A percentile compares a stretch with the other conserved stretches of the same genome.
These are phyloP conservation scores for Physocladia obscura DNA, from an alignment of 192 early-diverging fungal genomes.

Conservation along the genomic window DNA sequence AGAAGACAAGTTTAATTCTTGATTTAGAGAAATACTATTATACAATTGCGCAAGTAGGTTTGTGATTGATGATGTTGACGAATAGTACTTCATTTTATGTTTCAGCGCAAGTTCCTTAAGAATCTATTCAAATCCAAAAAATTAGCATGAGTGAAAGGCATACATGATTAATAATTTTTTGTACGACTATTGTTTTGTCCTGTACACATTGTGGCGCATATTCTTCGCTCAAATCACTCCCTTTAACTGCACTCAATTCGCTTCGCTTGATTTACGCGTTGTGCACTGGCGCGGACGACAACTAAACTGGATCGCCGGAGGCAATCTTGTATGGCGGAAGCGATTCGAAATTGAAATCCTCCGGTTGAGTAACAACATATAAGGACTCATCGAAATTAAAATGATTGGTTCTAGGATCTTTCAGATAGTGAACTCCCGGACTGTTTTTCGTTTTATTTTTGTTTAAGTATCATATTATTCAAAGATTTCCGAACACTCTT, in stretches of 20 bases:
- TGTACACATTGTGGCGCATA: too few species aligned
- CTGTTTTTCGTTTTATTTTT: too few species aligned
- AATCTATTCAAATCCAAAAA: slow-evolving; percentile 4
- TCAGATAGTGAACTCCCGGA: slow-evolving; percentile 77
- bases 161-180: too few species aligned
- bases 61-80: slow-evolving; percentile 90
- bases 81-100: slow-evolving; percentile 60
- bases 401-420: slow-evolving; percentile 70
- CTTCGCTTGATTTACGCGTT: too few species aligned
- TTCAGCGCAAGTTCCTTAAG: slow-evolving; percentile 35
- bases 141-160: too few species aligned
- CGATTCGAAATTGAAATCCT: slow-evolving; percentile 78
- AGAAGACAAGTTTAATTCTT: slow-evolving; percentile 54
- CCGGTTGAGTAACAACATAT: slow-evolving; percentile 72
- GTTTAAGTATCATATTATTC: too few species aligned
- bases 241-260: too few species aligned
- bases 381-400: slow-evolving; percentile 84
- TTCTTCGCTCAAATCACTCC: too few species aligned
- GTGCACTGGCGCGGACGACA: too few species aligned
- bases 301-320: slow-evolving; percentile 62
- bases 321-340: slow-evolving; percentile 79
- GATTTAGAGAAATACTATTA: slow-evolving; percentile 66
- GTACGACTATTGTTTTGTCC: too few species aligned
- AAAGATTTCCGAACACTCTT: too few species aligned
- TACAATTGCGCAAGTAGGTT: slow-evolving; percentile 74